Evolutionary conservation across 345 rosid genomes (phyloP).

Genomic region (Acer saccharum): DNA sequence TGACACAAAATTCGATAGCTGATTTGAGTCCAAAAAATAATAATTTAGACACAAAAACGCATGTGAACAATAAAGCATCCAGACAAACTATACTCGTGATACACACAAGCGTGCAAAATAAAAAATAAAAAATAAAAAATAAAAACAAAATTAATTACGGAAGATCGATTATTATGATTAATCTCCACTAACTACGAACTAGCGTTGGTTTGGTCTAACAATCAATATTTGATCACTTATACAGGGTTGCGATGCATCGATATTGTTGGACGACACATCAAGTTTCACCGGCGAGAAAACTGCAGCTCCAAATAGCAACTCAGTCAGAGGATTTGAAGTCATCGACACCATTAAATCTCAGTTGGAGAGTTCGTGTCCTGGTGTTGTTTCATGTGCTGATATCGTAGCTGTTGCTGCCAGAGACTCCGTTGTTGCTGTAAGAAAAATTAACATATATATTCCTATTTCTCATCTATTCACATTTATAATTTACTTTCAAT

Average conservation of each 20-base stretch:
- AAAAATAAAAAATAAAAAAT: too few relatives aligned
- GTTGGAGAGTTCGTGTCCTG: slow-evolving; percentile 38
- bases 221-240: background rate
- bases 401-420: slow-evolving; percentile 55
- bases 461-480: too few relatives aligned
- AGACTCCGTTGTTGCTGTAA: slow-evolving; percentile 52
- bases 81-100: too few relatives aligned
- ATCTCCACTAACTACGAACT: background rate
- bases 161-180: too few relatives aligned
- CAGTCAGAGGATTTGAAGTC: slow-evolving; percentile 48
- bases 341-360: slow-evolving; percentile 47
- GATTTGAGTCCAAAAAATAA: too few relatives aligned
- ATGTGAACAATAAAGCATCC: background rate
- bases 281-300: slow-evolving; percentile 47
- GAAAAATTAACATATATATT: background rate
- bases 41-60: background rate
- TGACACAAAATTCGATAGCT: too few relatives aligned
- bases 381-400: slow-evolving; percentile 55
- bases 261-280: slow-evolving; percentile 48
- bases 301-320: slow-evolving; percentile 38
- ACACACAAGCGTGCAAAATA: too few relatives aligned
- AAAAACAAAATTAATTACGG: too few relatives aligned
- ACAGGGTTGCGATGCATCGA: slow-evolving; percentile 57
- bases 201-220: background rate
- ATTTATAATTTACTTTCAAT: background rate